phyloP scores from a whole-genome alignment of 1,284 basidiomycete species.

The Golubevia sp. region DNA sequence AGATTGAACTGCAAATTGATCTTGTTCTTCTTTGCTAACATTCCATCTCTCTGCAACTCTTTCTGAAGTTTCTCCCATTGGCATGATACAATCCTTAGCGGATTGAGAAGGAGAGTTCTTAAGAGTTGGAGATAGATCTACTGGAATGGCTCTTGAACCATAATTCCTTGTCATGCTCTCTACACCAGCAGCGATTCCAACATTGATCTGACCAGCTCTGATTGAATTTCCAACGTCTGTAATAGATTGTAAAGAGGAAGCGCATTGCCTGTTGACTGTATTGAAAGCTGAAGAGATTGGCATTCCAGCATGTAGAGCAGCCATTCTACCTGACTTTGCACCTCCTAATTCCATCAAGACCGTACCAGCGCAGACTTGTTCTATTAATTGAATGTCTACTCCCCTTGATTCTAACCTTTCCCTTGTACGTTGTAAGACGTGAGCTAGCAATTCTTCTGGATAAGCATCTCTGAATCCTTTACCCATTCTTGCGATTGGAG shows the following conservation, averaged over 20 bases:
- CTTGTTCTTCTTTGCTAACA: slow-evolving; percentile 39
- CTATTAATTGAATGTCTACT: slow-evolving; percentile 53
- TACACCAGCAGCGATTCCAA: slow-evolving; percentile 52
- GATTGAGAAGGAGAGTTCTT: slow-evolving; percentile 28
- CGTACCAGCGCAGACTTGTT: slow-evolving; percentile 61
- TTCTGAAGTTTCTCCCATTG: slow-evolving; percentile 56
- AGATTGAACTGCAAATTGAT: slow-evolving; percentile 43
- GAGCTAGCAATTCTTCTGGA: slow-evolving; percentile 58
- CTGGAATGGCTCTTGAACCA: slow-evolving; percentile 46
- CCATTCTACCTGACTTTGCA: slow-evolving; percentile 60
- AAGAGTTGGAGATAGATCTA: slow-evolving; percentile 38
- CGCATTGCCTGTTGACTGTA: slow-evolving; percentile 63
- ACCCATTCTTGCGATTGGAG: slow-evolving; percentile 58
- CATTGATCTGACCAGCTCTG: slow-evolving; percentile 46
- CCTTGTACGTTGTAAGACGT: slow-evolving; percentile 52
- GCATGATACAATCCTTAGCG: slow-evolving; percentile 47
- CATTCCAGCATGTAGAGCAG: slow-evolving; percentile 61
- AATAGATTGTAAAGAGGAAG: slow-evolving; percentile 59
- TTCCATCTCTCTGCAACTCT: slow-evolving; percentile 44
- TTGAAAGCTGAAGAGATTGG: slow-evolving; percentile 34
- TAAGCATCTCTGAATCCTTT: slow-evolving; percentile 60
- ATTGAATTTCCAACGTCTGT: slow-evolving; percentile 61
- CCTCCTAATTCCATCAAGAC: slow-evolving; percentile 63
- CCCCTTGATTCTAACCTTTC: slow-evolving; percentile 54
- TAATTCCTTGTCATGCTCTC: slow-evolving; percentile 59